These are phyloP conservation scores for Craterostigma plantagineum DNA, from an alignment of 257 asterid genomes.

Conservation along the genomic window DNA sequence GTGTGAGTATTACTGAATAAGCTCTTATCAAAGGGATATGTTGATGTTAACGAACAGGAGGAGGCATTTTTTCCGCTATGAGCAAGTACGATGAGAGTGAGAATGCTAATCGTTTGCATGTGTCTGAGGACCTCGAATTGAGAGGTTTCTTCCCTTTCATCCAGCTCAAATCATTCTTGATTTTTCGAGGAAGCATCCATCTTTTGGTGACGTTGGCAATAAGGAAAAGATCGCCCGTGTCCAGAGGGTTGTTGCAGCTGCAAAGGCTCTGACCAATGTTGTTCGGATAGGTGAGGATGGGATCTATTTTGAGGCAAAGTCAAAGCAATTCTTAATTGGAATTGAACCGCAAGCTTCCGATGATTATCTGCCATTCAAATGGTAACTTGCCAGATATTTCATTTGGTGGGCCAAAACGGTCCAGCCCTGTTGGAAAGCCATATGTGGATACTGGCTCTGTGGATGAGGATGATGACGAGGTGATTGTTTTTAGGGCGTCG, in stretches of 20 bases:
- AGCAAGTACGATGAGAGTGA: slow-evolving; percentile 71
- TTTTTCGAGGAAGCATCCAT: slow-evolving; percentile 61
- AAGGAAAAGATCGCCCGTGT: slow-evolving; percentile 48
- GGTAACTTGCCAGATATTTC: slow-evolving; percentile 13
- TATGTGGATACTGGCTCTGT: slow-evolving; percentile 28
- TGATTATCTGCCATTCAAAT: slow-evolving; percentile 20
- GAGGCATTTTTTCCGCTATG: slow-evolving; percentile 71
- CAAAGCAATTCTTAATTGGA: slow-evolving; percentile 56
- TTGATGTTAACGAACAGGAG: slow-evolving; percentile 38
- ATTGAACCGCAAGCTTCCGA: slow-evolving; percentile 38
- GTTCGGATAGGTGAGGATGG: slow-evolving; percentile 48
- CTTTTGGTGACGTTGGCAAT: slow-evolving; percentile 35
- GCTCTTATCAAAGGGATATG: slow-evolving; percentile 45
- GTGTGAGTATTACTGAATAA: slow-evolving; percentile 49
- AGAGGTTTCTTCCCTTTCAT: slow-evolving; percentile 71
- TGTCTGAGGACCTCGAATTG: slow-evolving; percentile 79
- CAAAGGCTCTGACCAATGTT: slow-evolving; percentile 65
- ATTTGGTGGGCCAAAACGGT: slow-evolving; percentile 12
- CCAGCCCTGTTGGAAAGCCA: slow-evolving; percentile 16
- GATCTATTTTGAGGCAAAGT: slow-evolving; percentile 41
- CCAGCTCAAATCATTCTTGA: slow-evolving; percentile 84
- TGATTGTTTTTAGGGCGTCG: slow-evolving; percentile 73
- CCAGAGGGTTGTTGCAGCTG: slow-evolving; percentile 80
- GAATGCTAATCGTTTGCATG: slow-evolving; percentile 73
- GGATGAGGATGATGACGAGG: slow-evolving; percentile 85